These are phyloP conservation scores for Ilex paraguariensis DNA, from an alignment of 305 asterid species.

Conservation along the genomic window DNA sequence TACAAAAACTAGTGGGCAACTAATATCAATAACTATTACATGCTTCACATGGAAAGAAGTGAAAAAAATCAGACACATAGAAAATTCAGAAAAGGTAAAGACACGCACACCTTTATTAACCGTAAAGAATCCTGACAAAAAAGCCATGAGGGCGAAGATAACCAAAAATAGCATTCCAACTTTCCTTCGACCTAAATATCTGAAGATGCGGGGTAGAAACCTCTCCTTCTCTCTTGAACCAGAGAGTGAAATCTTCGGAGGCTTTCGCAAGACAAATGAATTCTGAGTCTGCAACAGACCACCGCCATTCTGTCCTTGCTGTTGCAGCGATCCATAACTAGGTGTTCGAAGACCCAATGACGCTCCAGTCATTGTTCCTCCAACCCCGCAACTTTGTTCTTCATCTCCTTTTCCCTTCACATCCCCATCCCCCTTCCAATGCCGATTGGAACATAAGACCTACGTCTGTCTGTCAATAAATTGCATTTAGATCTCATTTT, in stretches of 20 bases:
- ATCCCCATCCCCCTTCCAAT: background rate
- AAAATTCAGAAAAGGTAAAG: background rate
- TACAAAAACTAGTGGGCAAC: too few species aligned
- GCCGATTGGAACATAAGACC: too few species aligned
- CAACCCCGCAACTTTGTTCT: constrained; percentile 40
- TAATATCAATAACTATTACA: too few species aligned
- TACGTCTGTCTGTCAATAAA: too few species aligned
- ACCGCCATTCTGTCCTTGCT: constrained; percentile 68
- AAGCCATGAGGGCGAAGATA: constrained; percentile 53
- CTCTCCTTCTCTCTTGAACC: constrained; percentile 75
- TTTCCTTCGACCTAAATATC: constrained; percentile 61
- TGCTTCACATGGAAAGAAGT: too few species aligned
- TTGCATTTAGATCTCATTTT: too few species aligned
- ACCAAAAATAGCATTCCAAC: constrained; percentile 79
- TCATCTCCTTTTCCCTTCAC: constrained; percentile 53
- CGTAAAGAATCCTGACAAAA: constrained; percentile 55
- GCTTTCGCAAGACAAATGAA: constrained; percentile 44
- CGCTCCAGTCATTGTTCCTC: constrained; percentile 87
- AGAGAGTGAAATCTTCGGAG: constrained; percentile 52
- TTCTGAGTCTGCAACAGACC: constrained; percentile 37
- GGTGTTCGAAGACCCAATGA: constrained; percentile 73
- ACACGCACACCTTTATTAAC: constrained; percentile 53
- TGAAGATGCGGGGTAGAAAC: constrained; percentile 34
- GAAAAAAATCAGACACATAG: too few species aligned
- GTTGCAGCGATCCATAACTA: constrained; percentile 80